Percentiles rank a stretch among this genome's conserved stretches.
phyloP scores from a whole-genome alignment of 176 grass and related monocot genomes.

The Carex kokanica region DNA sequence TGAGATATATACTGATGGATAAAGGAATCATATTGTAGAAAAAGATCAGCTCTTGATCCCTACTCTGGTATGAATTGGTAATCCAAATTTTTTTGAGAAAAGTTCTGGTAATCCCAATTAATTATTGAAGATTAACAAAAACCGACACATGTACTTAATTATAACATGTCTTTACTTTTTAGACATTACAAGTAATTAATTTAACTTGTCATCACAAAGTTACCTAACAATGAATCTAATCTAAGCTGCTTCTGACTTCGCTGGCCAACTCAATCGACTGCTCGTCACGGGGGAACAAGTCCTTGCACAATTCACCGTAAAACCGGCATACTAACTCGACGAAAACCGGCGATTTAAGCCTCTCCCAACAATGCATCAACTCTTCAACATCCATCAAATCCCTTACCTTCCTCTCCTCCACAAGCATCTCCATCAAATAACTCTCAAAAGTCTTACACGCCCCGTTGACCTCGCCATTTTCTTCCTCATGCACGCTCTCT shows the following conservation, averaged over 20 bases:
- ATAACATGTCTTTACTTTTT: not conserved
- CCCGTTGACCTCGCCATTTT: not conserved
- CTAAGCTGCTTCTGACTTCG: not conserved
- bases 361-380: constrained; percentile 58
- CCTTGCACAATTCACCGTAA: constrained; percentile 66
- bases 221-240: not conserved
- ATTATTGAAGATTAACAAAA: not conserved
- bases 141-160: not conserved
- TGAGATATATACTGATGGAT: not conserved
- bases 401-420: constrained; percentile 55
- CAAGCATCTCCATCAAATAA: constrained; percentile 57
- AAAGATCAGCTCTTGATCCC: not conserved
- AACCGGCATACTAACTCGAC: constrained; percentile 59
- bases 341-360: constrained; percentile 64
- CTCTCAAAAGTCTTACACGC: constrained; percentile 65
- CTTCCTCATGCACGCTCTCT: constrained; percentile 5
- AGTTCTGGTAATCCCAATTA: not conserved
- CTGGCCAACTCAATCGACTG: not conserved
- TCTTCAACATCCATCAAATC: constrained; percentile 76
- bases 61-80: not conserved
- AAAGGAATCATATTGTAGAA: not conserved
- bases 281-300: constrained; percentile 35
- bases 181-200: not conserved
- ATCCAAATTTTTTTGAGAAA: not conserved
- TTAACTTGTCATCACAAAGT: not conserved